Percentiles rank a stretch among this genome's conserved stretches.
phyloP scores from a whole-genome alignment of 108 stramenopile genomes.

The Licmophora abbreviata region DNA sequence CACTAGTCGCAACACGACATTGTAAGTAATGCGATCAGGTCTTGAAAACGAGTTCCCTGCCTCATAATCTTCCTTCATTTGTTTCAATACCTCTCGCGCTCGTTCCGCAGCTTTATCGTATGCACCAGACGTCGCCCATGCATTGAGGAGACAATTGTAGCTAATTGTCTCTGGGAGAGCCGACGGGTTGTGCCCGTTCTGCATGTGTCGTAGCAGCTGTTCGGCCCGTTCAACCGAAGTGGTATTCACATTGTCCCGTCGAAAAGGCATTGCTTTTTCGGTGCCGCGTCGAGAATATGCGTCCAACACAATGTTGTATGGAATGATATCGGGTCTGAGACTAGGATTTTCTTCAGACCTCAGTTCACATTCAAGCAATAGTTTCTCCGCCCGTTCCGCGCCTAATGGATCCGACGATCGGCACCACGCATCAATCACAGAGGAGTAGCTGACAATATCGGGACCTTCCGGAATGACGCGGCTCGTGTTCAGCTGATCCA shows the following conservation, averaged over 20 bases:
- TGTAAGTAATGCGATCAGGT: slow-evolving; percentile 40
- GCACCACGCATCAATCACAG: slow-evolving; percentile 14
- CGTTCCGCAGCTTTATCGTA: slow-evolving; percentile 15
- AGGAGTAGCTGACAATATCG: slow-evolving; percentile 37
- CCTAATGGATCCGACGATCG: background rate
- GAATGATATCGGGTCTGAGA: slow-evolving; percentile 63
- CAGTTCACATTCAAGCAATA: background rate
- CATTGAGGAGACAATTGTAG: slow-evolving; percentile 66
- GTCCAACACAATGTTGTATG: slow-evolving; percentile 65
- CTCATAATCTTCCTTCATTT: slow-evolving; percentile 1
- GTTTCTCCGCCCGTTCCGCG: background rate
- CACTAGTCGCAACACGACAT: slow-evolving; percentile 50
- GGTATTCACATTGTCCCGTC: no score
- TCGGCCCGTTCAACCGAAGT: no score
- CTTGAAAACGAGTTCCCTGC: no score
- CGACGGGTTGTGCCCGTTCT: slow-evolving; percentile 1
- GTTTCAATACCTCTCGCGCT: slow-evolving; percentile 3
- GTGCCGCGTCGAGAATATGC: slow-evolving; percentile 50
- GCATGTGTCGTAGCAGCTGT: slow-evolving; percentile 3
- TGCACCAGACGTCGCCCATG: slow-evolving; percentile 41
- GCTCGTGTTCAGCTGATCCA: slow-evolving; percentile 7
- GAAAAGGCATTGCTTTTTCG: no score
- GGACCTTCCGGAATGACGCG: slow-evolving; percentile 8
- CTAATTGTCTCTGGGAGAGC: slow-evolving; percentile 49
- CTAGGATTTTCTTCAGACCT: background rate